phyloP scores from a whole-genome alignment of 2,329 filamentous ascomycete species.

The Colletotrichum falcatum region DNA sequence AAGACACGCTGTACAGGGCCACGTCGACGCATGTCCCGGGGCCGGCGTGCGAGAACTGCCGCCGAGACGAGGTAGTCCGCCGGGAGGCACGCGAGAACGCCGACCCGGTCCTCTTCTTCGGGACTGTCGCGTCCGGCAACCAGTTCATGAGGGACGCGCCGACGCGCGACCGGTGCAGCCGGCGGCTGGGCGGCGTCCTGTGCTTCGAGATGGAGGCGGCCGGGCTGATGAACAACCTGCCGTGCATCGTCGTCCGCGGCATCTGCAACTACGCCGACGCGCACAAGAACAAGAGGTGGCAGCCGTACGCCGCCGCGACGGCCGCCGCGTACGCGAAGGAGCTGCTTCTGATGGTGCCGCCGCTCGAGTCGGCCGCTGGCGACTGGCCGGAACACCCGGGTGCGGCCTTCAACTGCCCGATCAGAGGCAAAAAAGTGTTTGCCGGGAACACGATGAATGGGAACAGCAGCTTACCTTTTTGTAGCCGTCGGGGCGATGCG shows the following conservation, averaged over 20 bases:
- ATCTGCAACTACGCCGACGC: constrained; percentile 56
- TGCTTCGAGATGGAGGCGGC: constrained; percentile 51
- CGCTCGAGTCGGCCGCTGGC: too few species aligned
- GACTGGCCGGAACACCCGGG: too few species aligned
- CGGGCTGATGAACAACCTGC: constrained; percentile 45
- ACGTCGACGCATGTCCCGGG: constrained; percentile 11
- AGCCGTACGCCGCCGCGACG: constrained; percentile 49
- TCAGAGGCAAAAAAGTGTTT: too few species aligned
- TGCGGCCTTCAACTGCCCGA: too few species aligned
- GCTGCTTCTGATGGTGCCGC: not conserved
- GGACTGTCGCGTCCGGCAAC: constrained; percentile 49
- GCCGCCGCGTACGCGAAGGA: constrained; percentile 48
- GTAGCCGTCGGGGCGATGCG: too few species aligned
- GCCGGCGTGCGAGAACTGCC: constrained; percentile 37
- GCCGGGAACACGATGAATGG: too few species aligned
- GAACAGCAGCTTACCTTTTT: too few species aligned
- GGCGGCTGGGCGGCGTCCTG: constrained; percentile 40
- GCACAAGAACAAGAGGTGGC: constrained; percentile 54
- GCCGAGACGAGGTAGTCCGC: constrained; percentile 10
- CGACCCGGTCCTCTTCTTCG: constrained; percentile 42
- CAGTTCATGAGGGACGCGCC: constrained; percentile 51
- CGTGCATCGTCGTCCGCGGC: constrained; percentile 41
- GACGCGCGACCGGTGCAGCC: constrained; percentile 47
- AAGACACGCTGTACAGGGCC: constrained; percentile 38
- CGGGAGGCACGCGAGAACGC: constrained; percentile 4